phyloP scores from a whole-genome alignment of 108 stramenopile genomes.

The Nitzschia sp. region DNA sequence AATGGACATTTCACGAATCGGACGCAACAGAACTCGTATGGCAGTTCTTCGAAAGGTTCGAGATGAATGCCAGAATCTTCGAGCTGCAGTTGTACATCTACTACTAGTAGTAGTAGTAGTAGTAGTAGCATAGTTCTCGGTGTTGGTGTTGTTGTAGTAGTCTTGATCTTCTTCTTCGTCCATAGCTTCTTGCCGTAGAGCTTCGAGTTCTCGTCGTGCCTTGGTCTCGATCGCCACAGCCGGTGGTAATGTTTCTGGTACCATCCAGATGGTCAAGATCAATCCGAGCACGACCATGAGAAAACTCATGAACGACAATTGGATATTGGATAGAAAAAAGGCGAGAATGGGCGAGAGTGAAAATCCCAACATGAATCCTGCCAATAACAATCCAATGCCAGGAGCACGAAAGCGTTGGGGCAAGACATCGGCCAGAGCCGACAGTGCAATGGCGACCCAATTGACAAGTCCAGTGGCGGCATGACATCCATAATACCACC shows the following conservation, averaged over 20 bases:
- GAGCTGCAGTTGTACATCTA: no score
- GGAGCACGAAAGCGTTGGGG: conserved; percentile 71
- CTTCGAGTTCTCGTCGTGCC: conserved; percentile 10
- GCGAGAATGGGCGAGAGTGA: conserved; percentile 67
- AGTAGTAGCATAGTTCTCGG: not conserved
- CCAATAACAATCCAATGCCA: conserved; percentile 69
- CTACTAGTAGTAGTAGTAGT: not conserved
- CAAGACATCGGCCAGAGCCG: conserved; percentile 76
- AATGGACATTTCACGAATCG: conserved; percentile 71
- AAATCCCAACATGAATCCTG: conserved; percentile 73
- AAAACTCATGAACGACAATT: conserved; percentile 55
- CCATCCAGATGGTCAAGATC: conserved; percentile 36
- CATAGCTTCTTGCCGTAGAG: conserved; percentile 1
- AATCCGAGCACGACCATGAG: conserved; percentile 48
- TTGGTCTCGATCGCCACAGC: conserved; percentile 50
- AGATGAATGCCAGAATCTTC: no score
- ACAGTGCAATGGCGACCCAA: conserved; percentile 74
- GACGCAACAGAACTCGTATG: conserved; percentile 33
- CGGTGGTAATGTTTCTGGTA: conserved; percentile 79
- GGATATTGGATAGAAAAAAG: conserved; percentile 53
- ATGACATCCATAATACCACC: conserved; percentile 60
- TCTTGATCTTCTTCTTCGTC: not conserved
- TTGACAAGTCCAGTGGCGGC: conserved; percentile 60
- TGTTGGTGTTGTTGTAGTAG: not conserved
- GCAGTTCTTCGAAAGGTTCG: not conserved